Evolutionary conservation across 257 asterid species (phyloP).

Genomic region (Henckelia pumila): DNA sequence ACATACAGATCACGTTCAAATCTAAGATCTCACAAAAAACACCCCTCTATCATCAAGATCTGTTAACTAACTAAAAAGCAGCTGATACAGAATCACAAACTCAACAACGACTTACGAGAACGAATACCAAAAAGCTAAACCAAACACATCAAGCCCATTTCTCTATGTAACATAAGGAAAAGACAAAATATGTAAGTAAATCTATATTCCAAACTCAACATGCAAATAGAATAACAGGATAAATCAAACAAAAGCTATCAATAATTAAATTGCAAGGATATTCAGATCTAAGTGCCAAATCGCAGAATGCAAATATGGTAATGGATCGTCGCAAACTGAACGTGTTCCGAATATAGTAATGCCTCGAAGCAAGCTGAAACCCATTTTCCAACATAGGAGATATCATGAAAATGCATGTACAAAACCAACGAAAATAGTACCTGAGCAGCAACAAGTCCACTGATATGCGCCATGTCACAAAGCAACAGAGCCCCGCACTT

Average conservation of each 20-base stretch:
- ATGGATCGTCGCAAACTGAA: too few relatives aligned
- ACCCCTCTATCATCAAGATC: background rate
- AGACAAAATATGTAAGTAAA: background rate
- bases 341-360: background rate
- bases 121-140: background rate
- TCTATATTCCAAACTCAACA: background rate
- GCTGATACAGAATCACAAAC: too few relatives aligned
- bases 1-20: background rate
- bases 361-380: background rate
- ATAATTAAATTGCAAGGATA: background rate
- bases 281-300: background rate
- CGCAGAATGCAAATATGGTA: background rate
- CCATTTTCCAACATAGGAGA: background rate
- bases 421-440: constrained; percentile 28
- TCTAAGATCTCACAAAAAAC: background rate
- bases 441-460: constrained; percentile 99
- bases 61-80: background rate
- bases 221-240: background rate
- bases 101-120: background rate
- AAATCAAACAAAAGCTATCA: background rate
- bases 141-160: constrained; percentile 19
- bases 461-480: constrained; percentile 96
- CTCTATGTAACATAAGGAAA: background rate
- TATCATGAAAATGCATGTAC: background rate
- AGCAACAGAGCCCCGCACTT: constrained; percentile 76